These are phyloP conservation scores for Botrytis fabae DNA, from an alignment of 2,329 filamentous ascomycete species.

Conservation along the genomic window DNA sequence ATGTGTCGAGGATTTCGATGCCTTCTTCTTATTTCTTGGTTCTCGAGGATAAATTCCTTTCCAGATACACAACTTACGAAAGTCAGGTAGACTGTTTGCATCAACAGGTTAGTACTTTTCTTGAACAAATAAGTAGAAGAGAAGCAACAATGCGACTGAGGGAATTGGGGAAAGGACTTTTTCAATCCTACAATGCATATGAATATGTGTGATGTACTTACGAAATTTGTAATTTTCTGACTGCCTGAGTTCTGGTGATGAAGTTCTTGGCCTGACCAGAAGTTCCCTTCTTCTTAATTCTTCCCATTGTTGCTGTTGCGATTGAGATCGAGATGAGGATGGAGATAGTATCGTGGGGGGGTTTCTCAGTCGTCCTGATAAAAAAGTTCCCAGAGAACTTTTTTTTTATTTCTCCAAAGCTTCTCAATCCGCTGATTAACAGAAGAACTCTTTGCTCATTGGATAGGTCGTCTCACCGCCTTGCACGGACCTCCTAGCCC, in stretches of 20 bases:
- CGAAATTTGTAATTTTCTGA: conserved; percentile 89
- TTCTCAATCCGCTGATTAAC: conserved; percentile 15
- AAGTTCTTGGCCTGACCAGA: conserved; percentile 96
- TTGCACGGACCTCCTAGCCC: background rate
- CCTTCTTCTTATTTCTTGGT: conserved; percentile 96
- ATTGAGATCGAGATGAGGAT: conserved; percentile 6
- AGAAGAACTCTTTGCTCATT: conserved; percentile 19
- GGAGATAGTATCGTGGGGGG: conserved; percentile 6
- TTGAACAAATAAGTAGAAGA: background rate
- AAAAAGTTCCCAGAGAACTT: conserved; percentile 23
- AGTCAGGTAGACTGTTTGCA: conserved; percentile 77
- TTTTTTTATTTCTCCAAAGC: conserved; percentile 22
- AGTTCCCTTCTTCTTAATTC: conserved; percentile 85
- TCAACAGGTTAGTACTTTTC: background rate
- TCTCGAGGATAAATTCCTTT: conserved; percentile 99
- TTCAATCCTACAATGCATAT: background rate
- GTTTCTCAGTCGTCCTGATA: conserved; percentile 21
- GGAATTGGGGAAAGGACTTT: background rate
- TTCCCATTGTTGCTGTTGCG: conserved; percentile 56
- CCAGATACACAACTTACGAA: conserved; percentile 98
- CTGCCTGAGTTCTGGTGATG: conserved; percentile 93
- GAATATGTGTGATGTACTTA: conserved; percentile 14
- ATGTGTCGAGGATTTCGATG: conserved; percentile 82
- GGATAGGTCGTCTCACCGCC: conserved; percentile 25
- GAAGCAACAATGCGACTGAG: background rate